Base-by-base conservation (phyloP, 768 basidiomycete genomes). In the Filobasidium wieringae region DNA sequence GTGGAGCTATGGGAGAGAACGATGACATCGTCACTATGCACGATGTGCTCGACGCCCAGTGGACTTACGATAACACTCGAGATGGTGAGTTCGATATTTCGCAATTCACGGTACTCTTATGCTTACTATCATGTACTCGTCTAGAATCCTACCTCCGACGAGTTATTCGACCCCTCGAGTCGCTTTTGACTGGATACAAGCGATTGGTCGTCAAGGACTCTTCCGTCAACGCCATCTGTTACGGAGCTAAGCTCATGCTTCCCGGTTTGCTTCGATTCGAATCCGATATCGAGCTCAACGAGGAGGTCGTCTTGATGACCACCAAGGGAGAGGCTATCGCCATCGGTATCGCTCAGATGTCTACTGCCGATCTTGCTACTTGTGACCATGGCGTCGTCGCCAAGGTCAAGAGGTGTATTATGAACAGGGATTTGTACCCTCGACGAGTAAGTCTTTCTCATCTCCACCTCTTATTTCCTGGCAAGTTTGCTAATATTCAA, bases 11-110 rank as follows among this genome's bases (percentile, higher is more conserved):
- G 82, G 88, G 86, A 50, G 95, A 99, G 77, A 91, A 88, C 71
- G 93, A 97, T 71, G 91, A 91, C 66, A 90, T 96, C 68, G 95
- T 97, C 60, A 92, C 93, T 22, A 99, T 99, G 95, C 95, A 99
- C 76, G 95, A 99, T 72, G 93, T 99, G 29, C 77, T 99, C 76
- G 95, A 99, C 74, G 95, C 95, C 12, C 95, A 97, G 68, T 99
- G 93, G 92, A 75, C 85, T 70, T 97, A 93, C 72, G 95, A 99
- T 73, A 96, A 93, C 74, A 95, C 87, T 3, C 80, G 92, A 36
- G 95, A 99, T 75, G 92, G 92, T 91, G 55, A 59, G 76, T 66
- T 14, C 17, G n/a, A 9, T 37, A 17, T 27, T 54, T 15, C n/a
- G 32, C 12, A 45, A 33, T 37, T 9, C 30, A 22, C 31, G 14